Base-by-base conservation (phyloP, 139 green algal species). In the Closterium sp. region DNA sequence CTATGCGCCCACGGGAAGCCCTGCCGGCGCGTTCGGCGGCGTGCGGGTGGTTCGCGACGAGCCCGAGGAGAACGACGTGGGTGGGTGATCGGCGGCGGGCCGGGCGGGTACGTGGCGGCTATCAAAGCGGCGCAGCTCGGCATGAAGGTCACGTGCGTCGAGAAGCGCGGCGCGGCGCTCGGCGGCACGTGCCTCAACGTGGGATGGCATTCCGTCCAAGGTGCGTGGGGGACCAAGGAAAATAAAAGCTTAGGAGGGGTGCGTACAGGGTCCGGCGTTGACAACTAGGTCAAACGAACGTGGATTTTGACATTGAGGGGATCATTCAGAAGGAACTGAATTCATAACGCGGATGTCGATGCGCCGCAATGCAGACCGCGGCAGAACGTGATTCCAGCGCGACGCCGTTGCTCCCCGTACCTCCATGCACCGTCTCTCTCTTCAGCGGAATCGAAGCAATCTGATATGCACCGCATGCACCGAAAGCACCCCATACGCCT, bases 171-270 rank as follows among this genome's bases (percentile, higher is more conserved):
- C 25, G 90, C 94, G 83, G 64, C 64, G 83, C 94, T 99, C 32
- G 98, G 98, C 12, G 98, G 98, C 30, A 99, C 98, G 0, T 99
- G 98, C 95, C 95, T 99, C 9, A 99, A 99, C 90, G 98, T 99
- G 4, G 98, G 98, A 12, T 99, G 97, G n/a, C 95, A 99, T 99
- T 64, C 97, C 98, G 1, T 98, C 97, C 30, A 99, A 99, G 95
- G 91, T 93, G 28, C n/a, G 83, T 83, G 64, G 16, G 12, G 10
- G 64, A 28, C 64, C 12, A 83, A 10, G 12, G 64, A 83, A 83
- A 16, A 83, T 83, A 16, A 83, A 83, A 28, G 16, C 64, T 28
- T 83, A 10, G 64, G 64, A 28, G 10, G 12, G 12, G 64, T 83
- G 12, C 64, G 12, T 16, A 28, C 64, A 16, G 64, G 16, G 64